phyloP scores from a whole-genome alignment of 1,284 basidiomycete genomes.

The Wallemia ichthyophaga region DNA sequence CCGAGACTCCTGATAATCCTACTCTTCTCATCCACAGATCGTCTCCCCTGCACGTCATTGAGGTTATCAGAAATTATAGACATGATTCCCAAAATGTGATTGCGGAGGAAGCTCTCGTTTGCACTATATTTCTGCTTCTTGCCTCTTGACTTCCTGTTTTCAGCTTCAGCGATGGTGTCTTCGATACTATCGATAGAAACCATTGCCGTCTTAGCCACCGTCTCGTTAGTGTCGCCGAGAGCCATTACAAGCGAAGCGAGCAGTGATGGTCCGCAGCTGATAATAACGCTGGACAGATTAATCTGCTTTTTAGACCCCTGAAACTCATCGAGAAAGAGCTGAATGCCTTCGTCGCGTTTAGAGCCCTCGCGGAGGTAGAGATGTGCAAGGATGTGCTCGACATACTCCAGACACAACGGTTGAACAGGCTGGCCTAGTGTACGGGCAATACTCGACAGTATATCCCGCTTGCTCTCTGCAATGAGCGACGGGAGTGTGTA shows the following conservation, averaged over 20 bases:
- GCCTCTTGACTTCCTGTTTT: constrained; percentile 7
- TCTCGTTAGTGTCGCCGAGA: constrained; percentile 33
- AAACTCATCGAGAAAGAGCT: constrained; percentile 26
- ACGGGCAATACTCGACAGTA: constrained; percentile 20
- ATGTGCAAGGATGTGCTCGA: constrained; percentile 35
- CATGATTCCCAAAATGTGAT: constrained; percentile 49
- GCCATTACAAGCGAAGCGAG: constrained; percentile 42
- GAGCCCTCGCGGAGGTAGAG: constrained; percentile 29
- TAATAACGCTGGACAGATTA: constrained; percentile 26
- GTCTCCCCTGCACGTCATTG: constrained; percentile 46
- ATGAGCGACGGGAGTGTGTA: constrained; percentile 42
- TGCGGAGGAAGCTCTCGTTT: constrained; percentile 31
- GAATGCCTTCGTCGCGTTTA: constrained; percentile 26
- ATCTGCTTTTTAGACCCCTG: constrained; percentile 15
- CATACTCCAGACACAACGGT: constrained; percentile 29
- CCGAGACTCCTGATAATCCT: constrained; percentile 53
- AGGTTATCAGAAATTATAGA: constrained; percentile 50
- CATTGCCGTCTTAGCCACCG: constrained; percentile 24
- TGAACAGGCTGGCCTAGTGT: constrained; percentile 24
- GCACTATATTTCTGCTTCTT: constrained; percentile 14
- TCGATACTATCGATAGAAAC: constrained; percentile 32
- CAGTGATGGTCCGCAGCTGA: constrained; percentile 32
- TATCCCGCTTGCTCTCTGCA: constrained; percentile 23
- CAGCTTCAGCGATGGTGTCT: constrained; percentile 12
- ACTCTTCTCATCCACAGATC: constrained; percentile 30